Conservation (phyloP, 192 early-diverging fungal genomes). For the Paraglomus brasilianum region DNA sequence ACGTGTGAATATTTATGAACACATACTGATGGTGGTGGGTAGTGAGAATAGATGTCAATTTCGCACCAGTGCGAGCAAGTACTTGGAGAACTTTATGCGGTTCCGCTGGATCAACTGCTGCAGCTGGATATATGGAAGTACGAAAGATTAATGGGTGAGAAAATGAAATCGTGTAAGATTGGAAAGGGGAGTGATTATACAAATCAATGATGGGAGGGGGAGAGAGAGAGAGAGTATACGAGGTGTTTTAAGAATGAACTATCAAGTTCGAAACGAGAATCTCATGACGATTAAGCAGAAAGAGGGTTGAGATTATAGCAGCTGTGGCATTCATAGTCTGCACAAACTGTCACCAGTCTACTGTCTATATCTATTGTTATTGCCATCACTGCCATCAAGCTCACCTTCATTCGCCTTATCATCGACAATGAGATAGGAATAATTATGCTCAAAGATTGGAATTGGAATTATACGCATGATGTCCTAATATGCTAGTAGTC, state of each 20-base stretch:
- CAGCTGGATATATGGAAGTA: conserved; percentile 32
- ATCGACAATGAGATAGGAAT: conserved; percentile 82
- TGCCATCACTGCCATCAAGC: not conserved
- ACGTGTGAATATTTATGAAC: not conserved
- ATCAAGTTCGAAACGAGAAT: too few species aligned
- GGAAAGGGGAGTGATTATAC: not conserved
- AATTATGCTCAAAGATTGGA: conserved; percentile 71
- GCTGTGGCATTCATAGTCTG: too few species aligned
- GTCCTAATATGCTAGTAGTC: not conserved
- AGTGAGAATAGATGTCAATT: conserved; percentile 64
- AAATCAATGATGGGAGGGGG: too few species aligned
- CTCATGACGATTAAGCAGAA: too few species aligned
- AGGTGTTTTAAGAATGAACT: too few species aligned
- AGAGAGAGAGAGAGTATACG: too few species aligned
- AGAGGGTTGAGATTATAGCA: too few species aligned
- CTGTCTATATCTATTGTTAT: conserved; percentile 4
- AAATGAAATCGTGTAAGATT: not conserved
- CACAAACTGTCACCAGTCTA: not conserved
- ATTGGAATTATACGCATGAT: conserved; percentile 64
- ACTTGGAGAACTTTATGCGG: conserved; percentile 67
- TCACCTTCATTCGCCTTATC: conserved; percentile 53
- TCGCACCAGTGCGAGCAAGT: conserved; percentile 57
- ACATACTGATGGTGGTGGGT: conserved; percentile 89
- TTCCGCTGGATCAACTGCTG: conserved; percentile 84
- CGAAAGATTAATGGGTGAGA: not conserved